Base-by-base conservation (phyloP, 257 asterid species). In the Gentiana dahurica region DNA sequence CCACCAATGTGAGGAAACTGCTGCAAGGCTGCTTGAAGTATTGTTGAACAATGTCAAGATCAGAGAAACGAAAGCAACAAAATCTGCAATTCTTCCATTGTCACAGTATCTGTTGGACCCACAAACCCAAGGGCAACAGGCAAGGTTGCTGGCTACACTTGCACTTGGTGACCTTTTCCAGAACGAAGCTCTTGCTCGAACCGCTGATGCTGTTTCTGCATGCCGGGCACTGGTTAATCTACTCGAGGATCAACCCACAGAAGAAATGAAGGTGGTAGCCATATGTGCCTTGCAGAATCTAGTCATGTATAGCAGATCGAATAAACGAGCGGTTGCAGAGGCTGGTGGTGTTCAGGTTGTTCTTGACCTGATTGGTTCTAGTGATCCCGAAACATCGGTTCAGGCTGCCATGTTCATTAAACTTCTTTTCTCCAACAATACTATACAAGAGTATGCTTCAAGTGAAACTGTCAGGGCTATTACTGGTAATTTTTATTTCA, bases 281-380 rank as follows among this genome's bases (percentile, higher is more conserved):
- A 81, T 92, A 73, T 92, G 98, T 67, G 85, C 98, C 60, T 68
- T 92, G 58, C 98, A 92, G 81, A 92, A 92, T 73, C 94, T 92
- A 48, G 98, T 88, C 34, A 87, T 87, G 95, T 75, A 92, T 78
- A 88, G 97, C 72, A 72, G 97, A 71, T 92, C 87, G 58, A 92
- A 92, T 68, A 87, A 83, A 70, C 79, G 98, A 79, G 98, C 98
- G 1, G 98, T 92, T 69, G 98, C 98, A n/a, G 98, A 92, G 83
- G 98, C 97, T 58, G 98, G 98, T 59, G 98, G 98, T 12, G 97
- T 92, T 57, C 98, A 92, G 83, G 97, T 85, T 65, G 97, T 92
- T 72, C 86, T 88, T 8, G 97, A 88, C 74, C 83, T 92, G 59
- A 92, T 92, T 60, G 85, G 98, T 59, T 81, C 97, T 38, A 83